Evolutionary conservation across 345 rosid species (phyloP).

Genomic region (Eucalyptus shirleyi): DNA sequence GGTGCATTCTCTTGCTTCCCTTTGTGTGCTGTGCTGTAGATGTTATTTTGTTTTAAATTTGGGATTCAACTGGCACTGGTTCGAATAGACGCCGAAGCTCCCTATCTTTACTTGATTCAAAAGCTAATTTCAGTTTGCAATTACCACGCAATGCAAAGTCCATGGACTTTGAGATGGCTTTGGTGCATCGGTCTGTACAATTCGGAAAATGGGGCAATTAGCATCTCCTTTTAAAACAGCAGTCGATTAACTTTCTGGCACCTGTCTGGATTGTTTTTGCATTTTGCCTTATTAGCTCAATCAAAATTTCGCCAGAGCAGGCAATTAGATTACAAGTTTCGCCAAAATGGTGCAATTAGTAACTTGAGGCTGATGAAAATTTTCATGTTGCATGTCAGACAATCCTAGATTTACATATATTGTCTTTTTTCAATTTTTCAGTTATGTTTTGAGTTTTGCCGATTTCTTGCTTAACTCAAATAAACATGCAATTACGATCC

Average conservation of each 20-base stretch:
- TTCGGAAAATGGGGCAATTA: not conserved
- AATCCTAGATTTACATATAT: not conserved
- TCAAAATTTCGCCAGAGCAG: not conserved
- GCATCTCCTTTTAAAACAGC: not conserved
- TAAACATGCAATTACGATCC: not conserved
- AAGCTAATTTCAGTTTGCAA: not conserved
- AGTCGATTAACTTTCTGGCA: not conserved
- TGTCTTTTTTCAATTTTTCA: not conserved
- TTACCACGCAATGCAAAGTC: not conserved
- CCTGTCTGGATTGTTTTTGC: not conserved
- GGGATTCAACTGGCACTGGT: not conserved
- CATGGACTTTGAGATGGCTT: too few species aligned
- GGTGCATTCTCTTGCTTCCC: not conserved
- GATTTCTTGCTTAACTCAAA: not conserved
- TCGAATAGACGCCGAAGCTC: not conserved
- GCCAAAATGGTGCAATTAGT: not conserved
- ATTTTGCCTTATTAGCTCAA: not conserved
- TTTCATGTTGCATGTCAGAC: not conserved
- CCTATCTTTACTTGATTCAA: not conserved
- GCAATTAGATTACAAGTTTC: not conserved
- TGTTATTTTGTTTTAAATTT: not conserved
- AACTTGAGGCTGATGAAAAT: not conserved
- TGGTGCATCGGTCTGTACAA: not conserved
- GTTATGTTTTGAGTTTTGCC: not conserved
- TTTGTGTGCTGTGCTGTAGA: not conserved